A percentile compares a stretch with the other conserved stretches of the same genome.
These are phyloP conservation scores for Cicer cuneatum DNA, from an alignment of 306 rosid genomes.

Conservation along the genomic window DNA sequence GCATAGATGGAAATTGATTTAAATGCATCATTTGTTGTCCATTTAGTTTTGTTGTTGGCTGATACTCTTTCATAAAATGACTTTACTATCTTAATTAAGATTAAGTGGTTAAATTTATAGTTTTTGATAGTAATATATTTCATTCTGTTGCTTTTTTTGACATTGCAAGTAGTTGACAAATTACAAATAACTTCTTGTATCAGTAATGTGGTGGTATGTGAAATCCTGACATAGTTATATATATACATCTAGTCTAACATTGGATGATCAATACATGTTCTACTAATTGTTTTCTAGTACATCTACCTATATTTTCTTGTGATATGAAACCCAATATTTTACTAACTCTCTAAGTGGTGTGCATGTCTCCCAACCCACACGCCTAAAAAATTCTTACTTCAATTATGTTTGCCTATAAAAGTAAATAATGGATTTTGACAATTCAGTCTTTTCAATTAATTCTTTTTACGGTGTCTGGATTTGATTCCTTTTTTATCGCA, in stretches of 20 bases:
- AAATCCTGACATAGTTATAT: background rate
- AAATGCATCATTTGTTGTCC: conserved; percentile 23
- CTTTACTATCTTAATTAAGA: too few relatives aligned
- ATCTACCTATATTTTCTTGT: conserved; percentile 4
- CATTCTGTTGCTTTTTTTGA: background rate
- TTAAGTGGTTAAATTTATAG: background rate
- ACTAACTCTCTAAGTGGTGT: background rate
- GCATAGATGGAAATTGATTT: conserved; percentile 25
- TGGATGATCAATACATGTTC: background rate
- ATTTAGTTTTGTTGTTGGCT: conserved; percentile 1
- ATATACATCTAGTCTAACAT: background rate
- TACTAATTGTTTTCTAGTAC: background rate
- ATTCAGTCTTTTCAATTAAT: background rate
- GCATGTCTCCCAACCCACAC: background rate
- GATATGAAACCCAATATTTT: background rate
- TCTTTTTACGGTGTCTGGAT: background rate
- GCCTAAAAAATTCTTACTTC: background rate
- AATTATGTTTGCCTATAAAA: background rate
- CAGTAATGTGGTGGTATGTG: conserved; percentile 14
- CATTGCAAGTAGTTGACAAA: background rate
- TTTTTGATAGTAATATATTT: background rate
- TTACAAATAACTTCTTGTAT: background rate
- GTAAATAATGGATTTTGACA: background rate
- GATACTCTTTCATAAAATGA: conserved; percentile 3
- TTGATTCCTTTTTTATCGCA: conserved; percentile 42